Percentiles rank a stretch among this genome's conserved stretches.
phyloP scores from a whole-genome alignment of 208 protist genomes.

The Borovskyia barvae region DNA sequence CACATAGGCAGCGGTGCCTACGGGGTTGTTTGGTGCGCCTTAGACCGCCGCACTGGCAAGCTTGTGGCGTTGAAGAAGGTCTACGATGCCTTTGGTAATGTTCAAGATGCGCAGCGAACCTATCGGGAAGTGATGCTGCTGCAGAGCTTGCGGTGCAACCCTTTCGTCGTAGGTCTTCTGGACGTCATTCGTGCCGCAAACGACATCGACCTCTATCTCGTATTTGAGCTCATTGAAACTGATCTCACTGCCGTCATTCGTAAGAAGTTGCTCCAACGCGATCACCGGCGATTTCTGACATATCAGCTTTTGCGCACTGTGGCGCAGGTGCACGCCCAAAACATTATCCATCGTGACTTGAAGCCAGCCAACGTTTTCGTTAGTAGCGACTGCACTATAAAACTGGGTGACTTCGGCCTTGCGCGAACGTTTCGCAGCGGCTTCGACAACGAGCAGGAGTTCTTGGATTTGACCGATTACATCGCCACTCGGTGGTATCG shows the following conservation, averaged over 20 bases:
- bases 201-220: slow-evolving; percentile 96
- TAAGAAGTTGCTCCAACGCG: slow-evolving; percentile 94
- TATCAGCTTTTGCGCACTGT: slow-evolving; percentile 96
- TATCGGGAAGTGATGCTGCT: slow-evolving; percentile 98
- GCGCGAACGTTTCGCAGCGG: slow-evolving; percentile 83
- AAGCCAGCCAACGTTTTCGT: slow-evolving; percentile 94
- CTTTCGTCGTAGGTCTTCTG: slow-evolving; percentile 92
- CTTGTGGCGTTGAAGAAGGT: slow-evolving; percentile 97
- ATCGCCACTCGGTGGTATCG: slow-evolving; percentile 98
- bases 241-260: slow-evolving; percentile 93
- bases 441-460: slow-evolving; percentile 37
- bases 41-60: slow-evolving; percentile 83
- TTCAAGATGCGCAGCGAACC: slow-evolving; percentile 92
- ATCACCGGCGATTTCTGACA: slow-evolving; percentile 93
- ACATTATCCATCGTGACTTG: slow-evolving; percentile 92
- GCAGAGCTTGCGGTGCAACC: slow-evolving; percentile 59
- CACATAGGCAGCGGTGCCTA: slow-evolving; percentile 96
- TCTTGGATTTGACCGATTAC: slow-evolving; percentile 93
- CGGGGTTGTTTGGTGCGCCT: slow-evolving; percentile 94
- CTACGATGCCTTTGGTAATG: slow-evolving; percentile 95
- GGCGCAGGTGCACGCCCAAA: slow-evolving; percentile 90
- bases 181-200: slow-evolving; percentile 97
- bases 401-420: slow-evolving; percentile 98
- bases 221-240: slow-evolving; percentile 97
- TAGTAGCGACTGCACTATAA: slow-evolving; percentile 92